Conservation (phyloP, 2,329 filamentous ascomycete genomes). For the Nemania sp. region DNA sequence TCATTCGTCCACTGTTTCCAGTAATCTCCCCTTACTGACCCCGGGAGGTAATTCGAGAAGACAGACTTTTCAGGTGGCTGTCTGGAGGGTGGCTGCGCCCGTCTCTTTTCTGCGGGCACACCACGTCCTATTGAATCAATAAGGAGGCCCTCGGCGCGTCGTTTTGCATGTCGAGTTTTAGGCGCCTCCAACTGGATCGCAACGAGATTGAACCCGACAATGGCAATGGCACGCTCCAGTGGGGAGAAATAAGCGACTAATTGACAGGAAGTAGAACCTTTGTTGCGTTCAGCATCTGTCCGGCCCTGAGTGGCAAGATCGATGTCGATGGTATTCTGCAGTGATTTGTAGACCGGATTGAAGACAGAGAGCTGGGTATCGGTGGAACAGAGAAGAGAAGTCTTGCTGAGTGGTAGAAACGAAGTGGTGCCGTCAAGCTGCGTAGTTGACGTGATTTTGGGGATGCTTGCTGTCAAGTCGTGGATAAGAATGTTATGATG, state of each 20-base stretch:
- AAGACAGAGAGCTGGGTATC: constrained; percentile 61
- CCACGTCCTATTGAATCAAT: constrained; percentile 76
- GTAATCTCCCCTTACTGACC: constrained; percentile 55
- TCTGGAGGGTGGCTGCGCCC: constrained; percentile 36
- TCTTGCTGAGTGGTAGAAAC: constrained; percentile 68
- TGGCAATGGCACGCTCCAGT: constrained; percentile 66
- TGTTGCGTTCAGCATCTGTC: constrained; percentile 41
- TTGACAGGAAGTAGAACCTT: constrained; percentile 40
- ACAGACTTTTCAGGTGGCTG: constrained; percentile 36
- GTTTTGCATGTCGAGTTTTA: constrained; percentile 57
- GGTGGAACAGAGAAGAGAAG: constrained; percentile 66
- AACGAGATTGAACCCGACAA: constrained; percentile 65
- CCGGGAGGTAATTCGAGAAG: constrained; percentile 49
- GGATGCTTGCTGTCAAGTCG: constrained; percentile 64
- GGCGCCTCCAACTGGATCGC: constrained; percentile 71
- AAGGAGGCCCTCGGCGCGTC: constrained; percentile 63
- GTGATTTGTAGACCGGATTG: constrained; percentile 68
- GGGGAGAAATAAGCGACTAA: constrained; percentile 67
- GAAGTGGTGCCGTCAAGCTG: constrained; percentile 57
- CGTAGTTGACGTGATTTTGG: constrained; percentile 60
- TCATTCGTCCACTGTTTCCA: constrained; percentile 50
- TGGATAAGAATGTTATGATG: constrained; percentile 61
- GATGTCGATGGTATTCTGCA: constrained; percentile 55
- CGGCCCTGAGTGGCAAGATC: constrained; percentile 46
- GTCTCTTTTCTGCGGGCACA: constrained; percentile 46